Evolutionary conservation across 2,329 filamentous ascomycete genomes (phyloP).

Genomic region (Nothopassalora personata): DNA sequence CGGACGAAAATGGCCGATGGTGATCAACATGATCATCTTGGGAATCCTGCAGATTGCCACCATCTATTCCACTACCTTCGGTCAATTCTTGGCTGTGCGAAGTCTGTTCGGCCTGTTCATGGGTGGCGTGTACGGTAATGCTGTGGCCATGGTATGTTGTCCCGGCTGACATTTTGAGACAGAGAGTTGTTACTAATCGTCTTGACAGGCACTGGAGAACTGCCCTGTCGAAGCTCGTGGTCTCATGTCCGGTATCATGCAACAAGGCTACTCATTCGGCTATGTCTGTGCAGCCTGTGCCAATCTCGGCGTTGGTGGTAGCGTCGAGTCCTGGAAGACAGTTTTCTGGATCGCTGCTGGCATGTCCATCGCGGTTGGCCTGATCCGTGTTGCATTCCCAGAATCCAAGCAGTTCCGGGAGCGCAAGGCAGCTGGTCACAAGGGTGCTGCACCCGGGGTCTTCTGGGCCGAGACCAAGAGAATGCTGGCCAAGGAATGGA

Average conservation of each 20-base stretch:
- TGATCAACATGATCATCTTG: slow-evolving; percentile 69
- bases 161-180: no score
- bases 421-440: slow-evolving; percentile 57
- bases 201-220: no score
- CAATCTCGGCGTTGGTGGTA: slow-evolving; percentile 66
- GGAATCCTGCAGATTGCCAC: slow-evolving; percentile 69
- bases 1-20: slow-evolving; percentile 55
- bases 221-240: slow-evolving; percentile 63
- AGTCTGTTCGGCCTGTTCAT: slow-evolving; percentile 60
- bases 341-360: slow-evolving; percentile 60
- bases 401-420: slow-evolving; percentile 72
- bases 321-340: slow-evolving; percentile 62
- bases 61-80: slow-evolving; percentile 67
- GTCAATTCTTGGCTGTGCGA: slow-evolving; percentile 59
- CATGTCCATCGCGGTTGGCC: slow-evolving; percentile 62
- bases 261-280: slow-evolving; percentile 64
- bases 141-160: slow-evolving; percentile 50
- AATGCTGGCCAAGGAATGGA: slow-evolving; percentile 68
- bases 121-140: slow-evolving; percentile 59
- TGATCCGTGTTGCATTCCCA: slow-evolving; percentile 63
- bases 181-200: no score
- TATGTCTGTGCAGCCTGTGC: slow-evolving; percentile 73
- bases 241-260: slow-evolving; percentile 74
- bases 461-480: slow-evolving; percentile 66
- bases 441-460: slow-evolving; percentile 38